Evolutionary conservation across 2,329 filamentous ascomycete species (phyloP), one percentile per base, ranked within the genome.

Genomic region (Monosporascus sp.): DNA sequence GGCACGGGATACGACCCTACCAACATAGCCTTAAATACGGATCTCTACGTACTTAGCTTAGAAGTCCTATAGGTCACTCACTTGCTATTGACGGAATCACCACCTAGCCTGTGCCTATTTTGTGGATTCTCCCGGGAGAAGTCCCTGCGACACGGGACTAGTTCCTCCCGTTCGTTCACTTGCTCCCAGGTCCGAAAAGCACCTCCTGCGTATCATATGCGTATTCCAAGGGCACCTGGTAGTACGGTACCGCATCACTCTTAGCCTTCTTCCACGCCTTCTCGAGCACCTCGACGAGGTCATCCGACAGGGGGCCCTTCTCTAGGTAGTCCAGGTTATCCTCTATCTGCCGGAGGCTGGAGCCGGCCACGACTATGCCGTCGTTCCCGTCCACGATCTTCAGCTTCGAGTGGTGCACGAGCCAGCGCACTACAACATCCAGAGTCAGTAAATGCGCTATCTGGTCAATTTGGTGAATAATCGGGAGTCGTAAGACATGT

Each of bases 191-290:
- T n/a, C 72, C 72, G 64, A 86, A 86, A 51, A 88, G 62, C 7
- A 74, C 79, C 66, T 81, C 73, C 62, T 77, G 70, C 15, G 85
- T 82, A 63, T 88, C 74, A 62, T 88, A 89, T 8, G 75, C 78
- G 61, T 89, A 89, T 65, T 81, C 77, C 57, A 88, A 68, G 47
- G 86, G 82, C 51, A 75, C 67, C 60, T 80, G 78, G 75, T 76
- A 81, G 64, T 81, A 82, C 31, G 69, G 67, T 14, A 70, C 56
- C 17, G 73, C 71, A 43, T 80, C 77, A 2, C 67, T 65, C 72
- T 89, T 91, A 7, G 81, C 75, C 14, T 85, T 72, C 60, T 78
- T 60, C 90, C 91, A 95, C 3, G 88, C 89, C 66, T 86, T 73
- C 60, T 95, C 89, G 55, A 95, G 71, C 17, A 80, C 84, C 65